Conservation (phyloP, 768 basidiomycete genomes). For the Pleurotus giganteus region DNA sequence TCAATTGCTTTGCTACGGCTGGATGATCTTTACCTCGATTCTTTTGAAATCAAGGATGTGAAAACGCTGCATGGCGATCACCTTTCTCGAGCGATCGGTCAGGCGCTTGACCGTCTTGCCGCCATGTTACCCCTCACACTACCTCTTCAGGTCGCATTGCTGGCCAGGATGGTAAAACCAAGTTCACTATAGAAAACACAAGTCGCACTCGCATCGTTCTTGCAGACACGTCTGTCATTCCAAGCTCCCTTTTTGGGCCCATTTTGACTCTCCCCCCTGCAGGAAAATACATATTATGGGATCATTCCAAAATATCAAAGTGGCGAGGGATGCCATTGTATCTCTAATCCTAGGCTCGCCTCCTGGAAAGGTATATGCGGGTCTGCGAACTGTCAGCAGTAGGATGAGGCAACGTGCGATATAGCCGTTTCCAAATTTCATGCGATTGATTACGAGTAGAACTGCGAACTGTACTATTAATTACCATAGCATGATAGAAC, state of each 20-base stretch:
- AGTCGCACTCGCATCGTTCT: slow-evolving; percentile 97
- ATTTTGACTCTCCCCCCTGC: neutral
- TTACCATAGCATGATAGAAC: slow-evolving; percentile 1
- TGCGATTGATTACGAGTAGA: neutral
- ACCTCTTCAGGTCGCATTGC: slow-evolving; percentile 80
- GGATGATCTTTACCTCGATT: slow-evolving; percentile 97
- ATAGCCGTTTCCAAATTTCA: slow-evolving; percentile 31
- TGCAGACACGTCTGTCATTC: slow-evolving; percentile 84
- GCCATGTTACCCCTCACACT: slow-evolving; percentile 6
- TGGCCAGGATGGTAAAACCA: slow-evolving; percentile 97
- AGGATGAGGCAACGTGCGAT: slow-evolving; percentile 91
- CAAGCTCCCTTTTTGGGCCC: neutral
- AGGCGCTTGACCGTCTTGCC: slow-evolving; percentile 12
- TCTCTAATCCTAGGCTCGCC: slow-evolving; percentile 94
- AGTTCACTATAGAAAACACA: slow-evolving; percentile 97
- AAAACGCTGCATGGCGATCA: slow-evolving; percentile 98
- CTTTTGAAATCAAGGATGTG: slow-evolving; percentile 98
- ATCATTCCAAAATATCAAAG: slow-evolving; percentile 97
- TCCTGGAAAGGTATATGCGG: slow-evolving; percentile 91
- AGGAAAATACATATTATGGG: slow-evolving; percentile 99
- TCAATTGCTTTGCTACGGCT: slow-evolving; percentile 92
- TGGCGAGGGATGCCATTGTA: slow-evolving; percentile 94
- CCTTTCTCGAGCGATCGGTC: slow-evolving; percentile 94
- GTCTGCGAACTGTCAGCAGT: slow-evolving; percentile 86
- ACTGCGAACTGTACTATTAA: neutral